Base-by-base conservation (phyloP, 495 filamentous ascomycete genomes). In the Annulohypoxylon stygium region DNA sequence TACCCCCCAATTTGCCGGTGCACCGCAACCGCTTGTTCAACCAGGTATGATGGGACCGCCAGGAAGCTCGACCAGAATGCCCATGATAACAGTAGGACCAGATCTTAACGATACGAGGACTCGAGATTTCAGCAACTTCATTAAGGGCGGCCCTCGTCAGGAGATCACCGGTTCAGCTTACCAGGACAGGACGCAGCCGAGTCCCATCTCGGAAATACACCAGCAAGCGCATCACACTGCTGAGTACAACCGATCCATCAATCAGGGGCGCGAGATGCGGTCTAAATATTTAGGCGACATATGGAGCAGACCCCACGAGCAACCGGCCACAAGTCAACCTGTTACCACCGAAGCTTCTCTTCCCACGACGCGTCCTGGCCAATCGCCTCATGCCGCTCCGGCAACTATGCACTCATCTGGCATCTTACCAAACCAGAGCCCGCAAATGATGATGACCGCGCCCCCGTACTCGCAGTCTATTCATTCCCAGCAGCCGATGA, bases 101-200 rank as follows among this genome's bases (percentile, higher is more conserved):
- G 88, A 91, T 64, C 87, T 92, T 33, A 90, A 92, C 70, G 93
- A 97, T 75, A 88, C 90, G 55, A 88, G 93, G 63, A 84, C 91
- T 67, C 88, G 92, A 73, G 94, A 97, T 74, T 94, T 95, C 74
- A 92, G 90, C 75, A 91, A 86, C 73, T 91, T 97, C 67, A 88
- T 94, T 45, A 93, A 96, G 63, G 81, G 78, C 34, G 83, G 82
- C 23, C 90, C 93, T 5, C 88, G 94, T 30, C 96, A 98, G 77
- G 96, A 98, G 78, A 88, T 97, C 65, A 90, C 93, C 2, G 97
- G 96, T 18, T 90, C 91, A 25, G 87, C 95, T 2, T 99, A 97
- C 80, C 91, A 94, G 79, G 97, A 98, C 78, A 88, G 93, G 54
- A 92, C 89, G 11, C 92, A 94, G 79, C 83, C 92, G 14, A 95